Conservation (phyloP, 2,329 filamentous ascomycete genomes). For the Colletotrichum acutatum region DNA sequence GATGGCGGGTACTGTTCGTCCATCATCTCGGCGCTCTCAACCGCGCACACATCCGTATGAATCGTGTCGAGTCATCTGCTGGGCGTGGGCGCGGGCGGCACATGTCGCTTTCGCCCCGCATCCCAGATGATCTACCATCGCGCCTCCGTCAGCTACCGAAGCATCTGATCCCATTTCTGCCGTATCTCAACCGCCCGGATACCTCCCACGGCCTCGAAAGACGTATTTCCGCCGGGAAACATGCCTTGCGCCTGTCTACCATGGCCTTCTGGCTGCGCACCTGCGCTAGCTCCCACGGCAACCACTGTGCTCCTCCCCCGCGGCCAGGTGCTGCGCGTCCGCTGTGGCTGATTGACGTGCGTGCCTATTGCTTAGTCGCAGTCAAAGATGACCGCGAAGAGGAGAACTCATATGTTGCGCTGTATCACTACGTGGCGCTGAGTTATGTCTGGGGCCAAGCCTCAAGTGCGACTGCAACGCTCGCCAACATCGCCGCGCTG, state of each 20-base stretch:
- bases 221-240: neutral
- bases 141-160: neutral
- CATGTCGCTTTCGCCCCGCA: neutral
- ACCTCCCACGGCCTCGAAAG: neutral
- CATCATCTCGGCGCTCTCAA: no score
- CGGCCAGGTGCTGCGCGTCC: neutral
- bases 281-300: neutral
- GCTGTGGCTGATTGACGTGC: neutral
- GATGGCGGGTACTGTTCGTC: no score
- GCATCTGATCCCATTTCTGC: neutral
- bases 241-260: neutral
- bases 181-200: neutral
- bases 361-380: neutral
- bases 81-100: no score
- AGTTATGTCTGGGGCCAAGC: conserved; percentile 10
- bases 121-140: neutral
- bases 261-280: neutral
- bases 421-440: neutral
- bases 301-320: neutral
- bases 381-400: neutral
- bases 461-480: neutral
- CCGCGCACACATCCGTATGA: neutral
- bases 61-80: neutral
- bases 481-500: neutral
- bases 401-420: no score